Conservation (phyloP, 2,329 filamentous ascomycete genomes). For the Metarhizium sp. region DNA sequence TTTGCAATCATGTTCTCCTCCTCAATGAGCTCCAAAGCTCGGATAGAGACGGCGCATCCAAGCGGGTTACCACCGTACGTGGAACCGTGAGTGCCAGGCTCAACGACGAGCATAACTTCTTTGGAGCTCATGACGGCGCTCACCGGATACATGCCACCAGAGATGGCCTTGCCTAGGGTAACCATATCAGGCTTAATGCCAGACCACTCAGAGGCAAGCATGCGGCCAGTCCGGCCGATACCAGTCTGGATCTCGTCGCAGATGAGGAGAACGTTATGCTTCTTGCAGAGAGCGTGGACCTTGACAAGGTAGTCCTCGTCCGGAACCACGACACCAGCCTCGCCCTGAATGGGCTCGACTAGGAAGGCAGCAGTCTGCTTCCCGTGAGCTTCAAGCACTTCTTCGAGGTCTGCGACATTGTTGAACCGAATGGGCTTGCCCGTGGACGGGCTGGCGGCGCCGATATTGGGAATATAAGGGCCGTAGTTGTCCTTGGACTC, state of each 20-base stretch:
- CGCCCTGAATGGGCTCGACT: slow-evolving; percentile 93
- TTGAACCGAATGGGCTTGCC: slow-evolving; percentile 75
- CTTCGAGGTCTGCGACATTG: slow-evolving; percentile 70
- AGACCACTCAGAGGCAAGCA: slow-evolving; percentile 91
- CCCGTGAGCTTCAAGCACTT: slow-evolving; percentile 70
- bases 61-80: slow-evolving; percentile 98
- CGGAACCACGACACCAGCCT: slow-evolving; percentile 93
- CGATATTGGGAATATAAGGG: slow-evolving; percentile 84
- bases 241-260: slow-evolving; percentile 98
- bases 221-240: slow-evolving; percentile 86
- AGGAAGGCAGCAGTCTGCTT: slow-evolving; percentile 85
- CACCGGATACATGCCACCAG: slow-evolving; percentile 98
- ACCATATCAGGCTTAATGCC: slow-evolving; percentile 93
- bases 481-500: slow-evolving; percentile 97
- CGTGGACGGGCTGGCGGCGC: slow-evolving; percentile 66
- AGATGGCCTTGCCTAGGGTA: slow-evolving; percentile 93
- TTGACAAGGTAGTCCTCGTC: slow-evolving; percentile 77
- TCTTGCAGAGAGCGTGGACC: slow-evolving; percentile 78
- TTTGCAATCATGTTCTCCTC: slow-evolving; percentile 83
- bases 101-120: slow-evolving; percentile 91
- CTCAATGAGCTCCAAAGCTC: slow-evolving; percentile 84
- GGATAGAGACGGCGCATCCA: slow-evolving; percentile 90
- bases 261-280: slow-evolving; percentile 92
- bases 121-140: slow-evolving; percentile 81
- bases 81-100: slow-evolving; percentile 93